These are phyloP conservation scores for Chrysopogon serrulatus DNA, from an alignment of 176 grass and related monocot genomes.

Conservation along the genomic window DNA sequence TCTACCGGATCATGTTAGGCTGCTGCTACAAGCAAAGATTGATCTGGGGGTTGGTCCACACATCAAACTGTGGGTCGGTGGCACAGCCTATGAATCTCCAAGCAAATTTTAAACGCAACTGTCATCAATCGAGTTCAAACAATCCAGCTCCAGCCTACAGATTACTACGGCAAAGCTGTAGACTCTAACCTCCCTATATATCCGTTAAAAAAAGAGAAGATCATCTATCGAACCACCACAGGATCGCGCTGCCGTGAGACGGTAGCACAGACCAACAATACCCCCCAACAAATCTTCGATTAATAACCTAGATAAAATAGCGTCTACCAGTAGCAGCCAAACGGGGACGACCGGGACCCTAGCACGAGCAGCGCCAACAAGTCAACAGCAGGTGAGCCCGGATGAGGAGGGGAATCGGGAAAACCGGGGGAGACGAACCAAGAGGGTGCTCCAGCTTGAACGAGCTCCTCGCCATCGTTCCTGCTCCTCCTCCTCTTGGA, in stretches of 20 bases:
- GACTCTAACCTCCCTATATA: background rate
- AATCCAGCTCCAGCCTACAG: background rate
- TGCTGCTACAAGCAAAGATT: background rate
- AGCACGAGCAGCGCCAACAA: background rate
- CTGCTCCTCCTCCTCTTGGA: background rate
- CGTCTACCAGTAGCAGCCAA: background rate
- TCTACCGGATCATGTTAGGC: background rate
- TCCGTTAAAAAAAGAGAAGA: background rate
- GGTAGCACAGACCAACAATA: background rate
- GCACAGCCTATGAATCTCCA: background rate
- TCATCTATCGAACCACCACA: background rate
- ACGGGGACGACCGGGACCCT: background rate
- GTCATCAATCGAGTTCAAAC: too few species aligned
- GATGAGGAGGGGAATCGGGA: background rate
- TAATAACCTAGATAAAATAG: background rate
- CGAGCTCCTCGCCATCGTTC: conserved; percentile 57
- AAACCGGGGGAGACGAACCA: conserved; percentile 26
- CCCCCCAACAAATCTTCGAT: background rate
- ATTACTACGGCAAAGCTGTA: background rate
- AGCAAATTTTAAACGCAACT: background rate
- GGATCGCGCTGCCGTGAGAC: background rate
- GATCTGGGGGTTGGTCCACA: background rate
- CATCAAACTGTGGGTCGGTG: background rate
- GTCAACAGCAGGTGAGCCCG: background rate
- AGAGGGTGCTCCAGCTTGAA: conserved; percentile 89